Evolutionary conservation across 2,329 filamentous ascomycete species (phyloP), one percentile per base, ranked within the genome.

Genomic region (Monosporascus sp.): DNA sequence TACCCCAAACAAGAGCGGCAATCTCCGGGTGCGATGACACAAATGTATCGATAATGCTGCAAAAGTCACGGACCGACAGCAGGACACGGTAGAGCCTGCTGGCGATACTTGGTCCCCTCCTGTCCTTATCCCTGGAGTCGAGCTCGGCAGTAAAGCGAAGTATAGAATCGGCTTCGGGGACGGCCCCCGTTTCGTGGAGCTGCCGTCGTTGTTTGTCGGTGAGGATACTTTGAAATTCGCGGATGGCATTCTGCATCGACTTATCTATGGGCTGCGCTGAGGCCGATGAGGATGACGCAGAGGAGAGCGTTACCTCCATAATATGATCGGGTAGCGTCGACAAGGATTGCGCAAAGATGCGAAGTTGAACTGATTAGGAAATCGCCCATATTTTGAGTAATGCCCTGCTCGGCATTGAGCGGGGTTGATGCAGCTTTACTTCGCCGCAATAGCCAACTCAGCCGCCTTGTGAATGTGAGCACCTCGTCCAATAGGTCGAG

Each of bases 1-100:
- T 72, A 2, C 74, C 74, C 75, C 72, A 77, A 18, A 77, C 64
- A 2, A 75, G 59, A 5, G 70, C 70, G 5, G 74, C 69, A 22
- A 73, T 68, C 22, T 63, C 58, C 1, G 68, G 68, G 51, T 74
- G 56, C 0, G 71, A 67, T 1, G 70, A 72, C 26, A 72, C 65
- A n/a, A 69, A 70, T 1, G 68, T 72, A 18, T 70, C 67, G 2
- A 74, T 51, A 17, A 74, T 51, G 17, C 60, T 46, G 6, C 68
- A 69, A 50, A 75, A 76, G 2, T 67, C 60, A 15, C 70, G 68
- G 5, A 74, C 62, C 7, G 69, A 72, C 11, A 65, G 56, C 9
- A 77, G 60, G 15, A 75, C 57, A 0, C 62, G 54, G 37, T 54
- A 46, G 0, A 74, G 49, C 58, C 63, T 53, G 20, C 62, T 68